Evolutionary conservation across 371 early-diverging fungal genomes (phyloP).

Genomic region (Sporodiniella umbellata): DNA sequence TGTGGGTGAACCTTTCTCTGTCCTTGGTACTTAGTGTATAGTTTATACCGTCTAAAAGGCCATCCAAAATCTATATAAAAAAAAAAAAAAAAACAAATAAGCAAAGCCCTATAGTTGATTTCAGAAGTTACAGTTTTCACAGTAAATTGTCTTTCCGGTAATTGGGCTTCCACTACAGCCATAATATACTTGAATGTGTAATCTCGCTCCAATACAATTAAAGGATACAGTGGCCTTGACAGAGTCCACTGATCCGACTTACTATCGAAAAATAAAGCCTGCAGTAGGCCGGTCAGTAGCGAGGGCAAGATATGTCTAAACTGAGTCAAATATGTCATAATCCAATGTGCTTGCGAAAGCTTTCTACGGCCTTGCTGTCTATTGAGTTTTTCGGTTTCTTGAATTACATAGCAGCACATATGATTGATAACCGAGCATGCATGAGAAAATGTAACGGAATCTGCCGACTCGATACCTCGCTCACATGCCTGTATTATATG

Average conservation of each 20-base stretch:
- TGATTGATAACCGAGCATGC: constrained; percentile 75
- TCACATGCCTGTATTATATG: constrained; percentile 64
- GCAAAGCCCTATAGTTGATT: no score
- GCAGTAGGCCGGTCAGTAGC: constrained; percentile 64
- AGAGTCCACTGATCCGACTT: constrained; percentile 79
- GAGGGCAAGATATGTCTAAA: constrained; percentile 58
- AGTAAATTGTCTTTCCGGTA: constrained; percentile 66
- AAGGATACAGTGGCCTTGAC: constrained; percentile 75
- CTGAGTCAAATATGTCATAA: constrained; percentile 53
- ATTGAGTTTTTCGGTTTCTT: constrained; percentile 45
- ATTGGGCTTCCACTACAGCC: constrained; percentile 67
- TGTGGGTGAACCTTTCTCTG: constrained; percentile 80
- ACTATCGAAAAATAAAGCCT: constrained; percentile 78
- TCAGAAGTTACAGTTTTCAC: constrained; percentile 56
- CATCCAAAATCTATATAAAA: constrained; percentile 37
- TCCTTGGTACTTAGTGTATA: constrained; percentile 62
- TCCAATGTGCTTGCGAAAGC: constrained; percentile 11
- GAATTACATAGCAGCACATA: constrained; percentile 69
- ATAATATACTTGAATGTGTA: constrained; percentile 66
- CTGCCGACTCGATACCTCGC: constrained; percentile 53
- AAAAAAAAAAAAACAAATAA: no score
- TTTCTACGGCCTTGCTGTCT: constrained; percentile 29
- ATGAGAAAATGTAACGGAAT: constrained; percentile 56
- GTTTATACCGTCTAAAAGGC: constrained; percentile 68
- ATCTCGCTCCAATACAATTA: constrained; percentile 74